Evolutionary conservation across 805 yeast species (phyloP), one percentile per base, ranked within the genome.

Genomic region (Teunomyces tritomae): DNA sequence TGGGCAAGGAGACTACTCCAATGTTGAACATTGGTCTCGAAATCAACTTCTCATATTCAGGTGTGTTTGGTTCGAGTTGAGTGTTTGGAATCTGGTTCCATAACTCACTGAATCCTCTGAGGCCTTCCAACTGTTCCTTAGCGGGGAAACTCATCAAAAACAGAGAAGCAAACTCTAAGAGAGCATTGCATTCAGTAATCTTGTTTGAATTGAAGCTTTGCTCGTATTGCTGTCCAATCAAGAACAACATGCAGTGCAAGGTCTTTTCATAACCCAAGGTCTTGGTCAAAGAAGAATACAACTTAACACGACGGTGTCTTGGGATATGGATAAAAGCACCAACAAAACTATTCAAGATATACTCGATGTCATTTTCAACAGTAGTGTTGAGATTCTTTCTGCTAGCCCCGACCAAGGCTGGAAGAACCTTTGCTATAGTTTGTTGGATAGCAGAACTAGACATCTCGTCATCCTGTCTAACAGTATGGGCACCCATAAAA

Each of bases 401-500:
- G 34, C 10, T 32, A 13, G 34, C 17, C 4, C 64, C 57, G 5
- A 74, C 73, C 50, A 92, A 76, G 0, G 97, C 97, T 4, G 99
- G 98, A 30, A 94, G 84, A 43, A 94, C 97, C 57, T 87, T 84
- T 17, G 86, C 71, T 43, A 94, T 85, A 1, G 99, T 92, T 63
- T 89, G 94, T 59, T 90, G 96, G 52, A 94, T 89, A 39, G 91
- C 97, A 55, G 87, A 87, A 28, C 86, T 86, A 0, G 97, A 89
- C 61, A 88, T 92, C 62, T 89, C 97, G 65, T 94, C 98, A 65
- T 94, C 99, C 68, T 94, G 97, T 59, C 96, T 85, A 45, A 94
- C 81, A 10, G 97, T 91, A 60, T 90, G 96, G 9, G 98, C 96
- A 50, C 99, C 99, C 98, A 94, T 94, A 59, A 94, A 94, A 1